Percentiles rank a stretch among this genome's conserved stretches.
These are phyloP conservation scores for Ceriops decandra DNA, from an alignment of 345 rosid species.

Conservation along the genomic window DNA sequence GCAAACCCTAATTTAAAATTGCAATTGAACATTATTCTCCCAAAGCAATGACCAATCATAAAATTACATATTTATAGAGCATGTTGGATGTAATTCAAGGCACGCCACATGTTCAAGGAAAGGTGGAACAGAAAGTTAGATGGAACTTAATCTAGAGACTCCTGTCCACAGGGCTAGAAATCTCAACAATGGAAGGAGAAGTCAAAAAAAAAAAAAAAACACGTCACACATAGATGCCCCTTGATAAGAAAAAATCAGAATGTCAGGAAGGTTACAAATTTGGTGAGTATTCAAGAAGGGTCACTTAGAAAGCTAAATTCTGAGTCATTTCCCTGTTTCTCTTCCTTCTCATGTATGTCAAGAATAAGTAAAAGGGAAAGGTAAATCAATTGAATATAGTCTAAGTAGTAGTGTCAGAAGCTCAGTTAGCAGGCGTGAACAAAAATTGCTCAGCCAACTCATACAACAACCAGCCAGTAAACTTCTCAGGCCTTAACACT, in stretches of 20 bases:
- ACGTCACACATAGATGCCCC: conserved; percentile 37
- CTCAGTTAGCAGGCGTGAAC: conserved; percentile 88
- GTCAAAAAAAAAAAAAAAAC: background rate
- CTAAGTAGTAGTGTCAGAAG: conserved; percentile 39
- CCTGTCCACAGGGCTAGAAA: no score
- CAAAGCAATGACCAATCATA: no score
- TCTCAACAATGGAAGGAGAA: no score
- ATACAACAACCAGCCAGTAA: conserved; percentile 70
- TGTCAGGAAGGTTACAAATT: conserved; percentile 43
- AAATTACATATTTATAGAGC: no score
- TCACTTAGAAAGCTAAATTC: conserved; percentile 35
- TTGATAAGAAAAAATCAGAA: conserved; percentile 25
- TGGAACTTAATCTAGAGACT: no score
- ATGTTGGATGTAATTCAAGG: no score
- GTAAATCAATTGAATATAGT: background rate
- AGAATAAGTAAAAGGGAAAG: background rate
- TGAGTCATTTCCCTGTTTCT: conserved; percentile 31
- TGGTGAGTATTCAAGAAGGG: conserved; percentile 32
- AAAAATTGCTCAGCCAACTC: conserved; percentile 27
- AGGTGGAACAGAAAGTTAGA: no score
- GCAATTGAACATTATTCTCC: no score
- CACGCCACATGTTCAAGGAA: no score
- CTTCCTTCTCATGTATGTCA: conserved; percentile 25
- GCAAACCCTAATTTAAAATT: no score
- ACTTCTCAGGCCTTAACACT: no score